A percentile compares a stretch with the other conserved stretches of the same genome.
phyloP scores from a whole-genome alignment of 129 eudicot genomes.

The Helianthus annuus region HanXRQr2.0-SUNRISE NC_035445.2:71818749-71819248 shows the following conservation, averaged over 20 bases:
- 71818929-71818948: constrained; percentile 83
- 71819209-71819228: too few species aligned
- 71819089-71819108: too few species aligned
- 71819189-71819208: too few species aligned
- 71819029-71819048: not conserved
- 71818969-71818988: constrained; percentile 69
- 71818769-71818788: not conserved
- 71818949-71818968: constrained; percentile 68
- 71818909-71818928: constrained; percentile 80
- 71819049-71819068: too few species aligned
- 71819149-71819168: too few species aligned
- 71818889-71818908: constrained; percentile 67
- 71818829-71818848: not conserved
- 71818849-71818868: not conserved
- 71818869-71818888: constrained; percentile 29
- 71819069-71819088: too few species aligned
- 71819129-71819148: too few species aligned
- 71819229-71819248: too few species aligned
- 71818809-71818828: constrained; percentile 8
- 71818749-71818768: not conserved
- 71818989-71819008: too few species aligned
- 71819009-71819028: not conserved
- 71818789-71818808: constrained; percentile 3
- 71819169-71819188: too few species aligned
- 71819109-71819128: too few species aligned